phyloP scores from a whole-genome alignment of 306 rosid genomes.

The Hylodesmum podocarpum region DNA sequence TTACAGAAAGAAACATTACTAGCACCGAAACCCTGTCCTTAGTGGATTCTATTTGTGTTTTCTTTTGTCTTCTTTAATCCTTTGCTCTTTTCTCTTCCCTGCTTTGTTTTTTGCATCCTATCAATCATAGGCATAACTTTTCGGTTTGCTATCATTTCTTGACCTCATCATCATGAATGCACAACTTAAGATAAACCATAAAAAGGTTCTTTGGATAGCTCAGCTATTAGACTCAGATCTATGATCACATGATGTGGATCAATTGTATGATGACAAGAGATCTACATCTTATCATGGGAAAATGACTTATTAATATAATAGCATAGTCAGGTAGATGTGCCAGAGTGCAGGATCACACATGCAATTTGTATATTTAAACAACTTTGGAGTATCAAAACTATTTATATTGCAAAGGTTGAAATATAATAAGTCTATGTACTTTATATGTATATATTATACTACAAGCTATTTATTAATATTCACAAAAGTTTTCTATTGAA shows the following conservation, averaged over 20 bases:
- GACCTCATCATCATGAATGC: background rate
- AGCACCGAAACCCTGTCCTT: constrained; percentile 2
- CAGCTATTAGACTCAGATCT: background rate
- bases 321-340: background rate
- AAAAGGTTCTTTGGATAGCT: background rate
- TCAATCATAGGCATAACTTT: constrained; percentile 9
- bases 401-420: background rate
- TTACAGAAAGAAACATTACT: background rate
- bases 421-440: too few relatives aligned
- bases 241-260: constrained; percentile 20
- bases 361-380: background rate
- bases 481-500: background rate
- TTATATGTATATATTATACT: too few relatives aligned
- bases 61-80: background rate
- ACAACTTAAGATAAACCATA: background rate
- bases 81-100: background rate
- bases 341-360: background rate
- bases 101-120: background rate
- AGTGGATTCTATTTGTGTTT: constrained; percentile 3
- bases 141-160: constrained; percentile 7
- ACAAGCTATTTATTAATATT: too few relatives aligned
- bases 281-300: constrained; percentile 9
- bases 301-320: background rate
- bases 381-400: background rate
- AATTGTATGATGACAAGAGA: background rate